Base-by-base conservation (phyloP, 2,329 filamentous ascomycete species). In the Parastagonospora avenae region DNA sequence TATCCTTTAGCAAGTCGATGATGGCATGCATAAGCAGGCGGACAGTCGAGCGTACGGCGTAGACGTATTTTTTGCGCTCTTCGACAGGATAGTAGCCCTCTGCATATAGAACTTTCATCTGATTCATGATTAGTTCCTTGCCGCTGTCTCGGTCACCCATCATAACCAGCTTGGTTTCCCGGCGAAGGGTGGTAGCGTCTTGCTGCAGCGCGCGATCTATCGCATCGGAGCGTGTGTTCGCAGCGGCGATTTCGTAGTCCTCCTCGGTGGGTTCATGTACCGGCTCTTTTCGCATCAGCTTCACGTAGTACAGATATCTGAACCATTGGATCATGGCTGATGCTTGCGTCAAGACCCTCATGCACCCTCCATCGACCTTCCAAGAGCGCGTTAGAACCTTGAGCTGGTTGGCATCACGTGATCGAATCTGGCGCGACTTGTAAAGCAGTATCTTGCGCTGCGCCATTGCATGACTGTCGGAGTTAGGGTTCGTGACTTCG, bases 381-480 rank as follows among this genome's bases (percentile, higher is more conserved):
- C 68, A 69, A 7, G 65, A 70, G 28, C 62, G 62, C 11, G 63
- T 61, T 14, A 72, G 55, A 1, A 66, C 63, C 32, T 55, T 61
- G n/a, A 71, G 51, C 6, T 64, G 58, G 30, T 67, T 59, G 35
- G 60, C 58, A 46, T 72, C 68, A 47, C 70, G 66, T 39, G 67
- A 66, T 24, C 66, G 64, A 32, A 72, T 72, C 37, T 72, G 67
- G 38, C 68, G 66, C 42, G 66, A 70, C 48, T 73, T 73, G 56
- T 73, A 60, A 15, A 73, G 57, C 9, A 73, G 47, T 10, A 73
- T 73, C 52, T 73, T 73, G 45, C 70, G 63, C 42, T 73, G 70
- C 30, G 70, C 70, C 56, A 63, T 59, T 30, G 64, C 65, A 51
- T 71, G 68, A 45, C 68, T 71, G 46, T n/a, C 12, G 35, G 27